A percentile compares a stretch with the other conserved stretches of the same genome.
phyloP scores from a whole-genome alignment of 1,139 yeast species.

The Blastobotrys raffinosifermentans region DNA sequence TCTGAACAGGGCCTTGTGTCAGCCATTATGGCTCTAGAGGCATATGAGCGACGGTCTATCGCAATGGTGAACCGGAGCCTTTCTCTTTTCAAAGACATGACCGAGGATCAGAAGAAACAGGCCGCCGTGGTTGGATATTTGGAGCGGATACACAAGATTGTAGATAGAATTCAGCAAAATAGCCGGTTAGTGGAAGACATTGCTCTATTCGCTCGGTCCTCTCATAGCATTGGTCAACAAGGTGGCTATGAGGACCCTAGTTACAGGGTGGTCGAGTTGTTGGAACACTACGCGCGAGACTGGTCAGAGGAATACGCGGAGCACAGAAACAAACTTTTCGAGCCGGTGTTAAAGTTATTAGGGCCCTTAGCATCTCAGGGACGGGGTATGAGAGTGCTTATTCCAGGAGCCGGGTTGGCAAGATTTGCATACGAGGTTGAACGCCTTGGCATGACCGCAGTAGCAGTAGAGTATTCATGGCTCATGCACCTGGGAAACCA shows the following conservation, averaged over 20 bases:
- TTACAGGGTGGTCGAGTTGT: conserved; percentile 58
- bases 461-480: conserved; percentile 67
- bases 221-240: conserved; percentile 40
- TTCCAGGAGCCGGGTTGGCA: conserved; percentile 82
- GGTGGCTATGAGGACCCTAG: conserved; percentile 33
- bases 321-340: conserved; percentile 50
- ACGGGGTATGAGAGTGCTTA: conserved; percentile 38
- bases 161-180: conserved; percentile 42
- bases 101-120: conserved; percentile 50
- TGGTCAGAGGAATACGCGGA: conserved; percentile 47
- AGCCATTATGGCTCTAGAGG: conserved; percentile 48
- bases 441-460: conserved; percentile 42
- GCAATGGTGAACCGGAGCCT: conserved; percentile 44
- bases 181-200: conserved; percentile 42
- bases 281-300: conserved; percentile 71
- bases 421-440: conserved; percentile 62
- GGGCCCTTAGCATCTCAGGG: conserved; percentile 18
- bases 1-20: conserved; percentile 38
- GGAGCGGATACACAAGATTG: conserved; percentile 45
- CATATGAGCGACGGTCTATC: conserved; percentile 40
- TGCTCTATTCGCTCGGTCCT: conserved; percentile 37
- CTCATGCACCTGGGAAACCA: conserved; percentile 66
- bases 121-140: conserved; percentile 53
- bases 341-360: conserved; percentile 41
- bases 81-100: conserved; percentile 43